Evolutionary conservation across 169 alveolate genomes (phyloP).

Genomic region (Plasmodium inui): DNA sequence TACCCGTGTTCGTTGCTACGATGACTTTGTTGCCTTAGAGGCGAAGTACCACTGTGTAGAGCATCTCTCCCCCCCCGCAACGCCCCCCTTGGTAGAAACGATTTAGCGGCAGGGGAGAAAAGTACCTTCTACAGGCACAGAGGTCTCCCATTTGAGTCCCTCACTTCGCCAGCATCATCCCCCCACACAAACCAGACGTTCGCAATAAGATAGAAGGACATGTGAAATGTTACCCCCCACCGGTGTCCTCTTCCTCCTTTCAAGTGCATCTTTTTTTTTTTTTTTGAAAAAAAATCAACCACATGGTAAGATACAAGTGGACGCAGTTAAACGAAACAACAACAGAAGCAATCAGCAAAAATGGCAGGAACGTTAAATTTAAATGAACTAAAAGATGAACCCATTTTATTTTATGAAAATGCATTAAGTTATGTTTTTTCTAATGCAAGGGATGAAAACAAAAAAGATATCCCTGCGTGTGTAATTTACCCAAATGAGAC

Average conservation of each 20-base stretch:
- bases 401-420: slow-evolving; percentile 73
- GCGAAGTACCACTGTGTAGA: neutral
- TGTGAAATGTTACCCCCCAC: neutral
- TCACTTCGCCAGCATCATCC: neutral
- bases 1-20: neutral
- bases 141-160: neutral
- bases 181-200: neutral
- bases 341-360: neutral
- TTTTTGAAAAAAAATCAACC: neutral
- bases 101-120: neutral
- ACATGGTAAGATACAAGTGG: slow-evolving; percentile 6
- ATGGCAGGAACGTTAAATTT: slow-evolving; percentile 74
- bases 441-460: slow-evolving; percentile 46
- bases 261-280: too few species aligned
- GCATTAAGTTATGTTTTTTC: slow-evolving; percentile 75
- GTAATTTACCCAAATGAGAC: slow-evolving; percentile 57
- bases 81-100: neutral
- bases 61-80: too few species aligned
- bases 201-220: neutral
- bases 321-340: neutral
- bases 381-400: slow-evolving; percentile 71
- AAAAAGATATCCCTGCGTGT: slow-evolving; percentile 66
- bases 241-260: too few species aligned
- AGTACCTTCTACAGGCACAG: neutral
- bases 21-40: neutral